phyloP scores from a whole-genome alignment of 2,329 filamentous ascomycete genomes.

The Diaporthe sp. region DNA sequence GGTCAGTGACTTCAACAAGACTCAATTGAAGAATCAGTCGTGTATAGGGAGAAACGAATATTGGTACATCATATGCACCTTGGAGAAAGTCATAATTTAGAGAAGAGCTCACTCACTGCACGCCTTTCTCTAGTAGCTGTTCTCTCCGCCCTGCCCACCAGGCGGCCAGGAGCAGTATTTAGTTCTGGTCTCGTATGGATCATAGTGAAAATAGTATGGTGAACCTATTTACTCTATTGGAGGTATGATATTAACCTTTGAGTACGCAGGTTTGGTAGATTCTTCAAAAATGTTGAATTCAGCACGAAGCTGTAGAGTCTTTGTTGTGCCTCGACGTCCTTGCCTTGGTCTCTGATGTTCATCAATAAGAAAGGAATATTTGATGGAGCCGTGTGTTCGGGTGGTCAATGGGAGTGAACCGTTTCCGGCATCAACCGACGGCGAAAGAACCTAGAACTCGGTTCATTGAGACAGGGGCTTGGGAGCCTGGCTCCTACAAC shows the following conservation, averaged over 20 bases:
- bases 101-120: background rate
- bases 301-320: background rate
- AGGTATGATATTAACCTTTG: background rate
- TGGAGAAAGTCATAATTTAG: background rate
- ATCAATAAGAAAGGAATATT: background rate
- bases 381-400: background rate
- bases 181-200: fast-evolving
- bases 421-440: background rate
- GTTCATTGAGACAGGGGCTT: too few species aligned
- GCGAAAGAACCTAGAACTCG: background rate
- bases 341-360: too few species aligned
- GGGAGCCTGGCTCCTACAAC: background rate
- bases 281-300: background rate
- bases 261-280: too few species aligned
- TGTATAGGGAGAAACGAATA: too few species aligned
- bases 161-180: background rate
- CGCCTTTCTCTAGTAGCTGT: background rate
- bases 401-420: background rate
- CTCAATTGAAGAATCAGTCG: too few species aligned
- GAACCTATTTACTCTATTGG: background rate
- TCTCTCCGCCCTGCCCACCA: background rate
- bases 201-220: background rate
- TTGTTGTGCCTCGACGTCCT: background rate
- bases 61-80: too few species aligned
- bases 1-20: background rate